Base-by-base conservation (phyloP, 768 basidiomycete species). In the Calocera viscosa region DNA sequence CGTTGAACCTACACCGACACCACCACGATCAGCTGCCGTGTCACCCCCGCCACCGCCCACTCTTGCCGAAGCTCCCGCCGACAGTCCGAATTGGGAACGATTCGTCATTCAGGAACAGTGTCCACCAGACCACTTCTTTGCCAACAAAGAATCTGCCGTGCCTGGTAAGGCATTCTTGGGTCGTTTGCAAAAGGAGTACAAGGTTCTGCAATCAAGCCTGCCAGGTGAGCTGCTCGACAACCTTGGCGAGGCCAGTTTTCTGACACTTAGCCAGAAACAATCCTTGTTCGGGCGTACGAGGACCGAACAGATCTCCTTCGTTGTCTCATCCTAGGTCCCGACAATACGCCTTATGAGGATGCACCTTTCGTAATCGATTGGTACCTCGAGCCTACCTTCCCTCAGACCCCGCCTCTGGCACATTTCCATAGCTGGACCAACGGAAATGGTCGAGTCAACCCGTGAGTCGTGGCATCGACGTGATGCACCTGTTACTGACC, bases 281-380 rank as follows among this genome's bases (percentile, higher is more conserved):
- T 97, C 70, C 73, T 95, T 65, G 90, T 97, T 63, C 85, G 93
- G 67, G 88, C 88, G 28, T 97, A 90, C 73, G 94, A 96, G 75
- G 89, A 95, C 74, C 84, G 94, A 30, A 80, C 85, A 49, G 94
- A 97, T 78, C 81, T 97, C 39, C 76, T 96, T 68, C 84, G 94
- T 34, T 89, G 83, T 72, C 80, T 97, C 63, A 97, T 97, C 68
- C 86, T 97, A 69, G 94, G 94, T 1, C 91, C 93, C 67, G 85
- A 89, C 71, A 94, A 93, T 70, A 96, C 94, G 10, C 94, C 94
- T n/a, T 96, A 95, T 71, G 84, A 91, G 75, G 89, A 94, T 75
- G 91, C 91, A 22, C 94, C 94, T 0, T 94, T 95, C 76, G 87
- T 96, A 28, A 95, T 96, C 67, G 94, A 97, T 76, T 92, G 90